Evolutionary conservation across 306 rosid genomes (phyloP).

Genomic region (Cicer bijugum): DNA sequence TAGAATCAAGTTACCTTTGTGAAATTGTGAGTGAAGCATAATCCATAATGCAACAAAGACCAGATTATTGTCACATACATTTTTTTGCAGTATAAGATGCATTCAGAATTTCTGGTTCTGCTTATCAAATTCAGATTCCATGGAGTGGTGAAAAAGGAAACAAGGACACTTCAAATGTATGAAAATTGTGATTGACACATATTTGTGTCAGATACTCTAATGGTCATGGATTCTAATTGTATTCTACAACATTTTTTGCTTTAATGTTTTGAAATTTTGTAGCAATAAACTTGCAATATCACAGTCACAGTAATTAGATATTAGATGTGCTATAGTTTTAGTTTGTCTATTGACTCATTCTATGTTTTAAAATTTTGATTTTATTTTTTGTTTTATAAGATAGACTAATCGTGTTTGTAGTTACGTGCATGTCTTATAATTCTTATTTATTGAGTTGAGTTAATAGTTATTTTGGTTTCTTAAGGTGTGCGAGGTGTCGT

Average conservation of each 20-base stretch:
- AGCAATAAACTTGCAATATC: not conserved
- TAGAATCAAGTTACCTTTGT: constrained; percentile 62
- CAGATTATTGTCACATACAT: constrained; percentile 11
- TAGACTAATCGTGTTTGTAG: not conserved
- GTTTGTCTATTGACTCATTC: not conserved
- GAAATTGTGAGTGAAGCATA: constrained; percentile 23
- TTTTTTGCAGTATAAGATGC: constrained; percentile 32
- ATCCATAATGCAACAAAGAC: not conserved
- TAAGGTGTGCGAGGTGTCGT: no score
- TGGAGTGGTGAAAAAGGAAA: constrained; percentile 24
- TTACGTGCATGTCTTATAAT: not conserved
- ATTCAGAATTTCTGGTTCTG: constrained; percentile 14
- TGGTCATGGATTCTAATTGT: constrained; percentile 16
- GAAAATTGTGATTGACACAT: not conserved
- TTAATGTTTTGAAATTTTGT: not conserved
- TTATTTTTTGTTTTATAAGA: no score
- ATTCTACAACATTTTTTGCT: not conserved
- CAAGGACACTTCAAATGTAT: constrained; percentile 7
- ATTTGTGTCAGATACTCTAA: constrained; percentile 2
- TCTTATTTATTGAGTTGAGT: not conserved
- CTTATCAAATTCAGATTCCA: constrained; percentile 11
- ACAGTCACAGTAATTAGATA: not conserved
- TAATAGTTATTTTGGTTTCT: no score
- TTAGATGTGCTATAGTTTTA: not conserved
- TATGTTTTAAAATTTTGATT: not conserved